phyloP scores from a whole-genome alignment of 148 eudicot species.

The Fallopia convolvulus region DNA sequence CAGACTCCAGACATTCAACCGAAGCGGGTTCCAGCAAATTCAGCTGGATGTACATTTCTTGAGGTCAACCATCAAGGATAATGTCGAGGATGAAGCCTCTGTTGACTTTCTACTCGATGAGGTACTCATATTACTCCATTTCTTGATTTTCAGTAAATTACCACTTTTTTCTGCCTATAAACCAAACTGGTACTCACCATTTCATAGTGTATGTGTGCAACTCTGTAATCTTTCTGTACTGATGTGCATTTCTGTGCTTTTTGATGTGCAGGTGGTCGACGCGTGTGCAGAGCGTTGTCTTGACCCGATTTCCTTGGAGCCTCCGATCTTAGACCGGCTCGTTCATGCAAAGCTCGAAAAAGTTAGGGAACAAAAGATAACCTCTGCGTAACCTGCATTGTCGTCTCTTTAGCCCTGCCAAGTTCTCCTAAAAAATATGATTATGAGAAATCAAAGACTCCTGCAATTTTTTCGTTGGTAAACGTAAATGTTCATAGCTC shows the following conservation, averaged over 20 bases:
- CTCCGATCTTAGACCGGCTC: constrained; percentile 78
- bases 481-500: neutral
- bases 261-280: constrained; percentile 58
- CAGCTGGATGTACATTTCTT: constrained; percentile 90
- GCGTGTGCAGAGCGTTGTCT: constrained; percentile 85
- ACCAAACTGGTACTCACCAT: too few relatives aligned
- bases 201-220: too few relatives aligned
- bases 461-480: neutral
- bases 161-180: neutral
- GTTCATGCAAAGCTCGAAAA: constrained; percentile 79
- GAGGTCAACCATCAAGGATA: constrained; percentile 56
- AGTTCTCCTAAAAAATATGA: neutral
- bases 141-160: neutral
- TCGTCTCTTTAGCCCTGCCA: neutral
- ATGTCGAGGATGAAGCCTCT: constrained; percentile 83
- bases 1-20: constrained; percentile 83
- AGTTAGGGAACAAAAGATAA: constrained; percentile 36
- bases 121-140: constrained; percentile 25
- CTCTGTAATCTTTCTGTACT: neutral
- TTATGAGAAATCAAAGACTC: neutral
- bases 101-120: constrained; percentile 92
- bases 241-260: constrained; percentile 1
- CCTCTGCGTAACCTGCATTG: constrained; percentile 9
- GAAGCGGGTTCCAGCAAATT: constrained; percentile 99
- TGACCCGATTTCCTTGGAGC: constrained; percentile 80